A percentile compares a stretch with the other conserved stretches of the same genome.
Evolutionary conservation across 345 rosid species (phyloP).

Genomic region (Ricinus communis): DNA sequence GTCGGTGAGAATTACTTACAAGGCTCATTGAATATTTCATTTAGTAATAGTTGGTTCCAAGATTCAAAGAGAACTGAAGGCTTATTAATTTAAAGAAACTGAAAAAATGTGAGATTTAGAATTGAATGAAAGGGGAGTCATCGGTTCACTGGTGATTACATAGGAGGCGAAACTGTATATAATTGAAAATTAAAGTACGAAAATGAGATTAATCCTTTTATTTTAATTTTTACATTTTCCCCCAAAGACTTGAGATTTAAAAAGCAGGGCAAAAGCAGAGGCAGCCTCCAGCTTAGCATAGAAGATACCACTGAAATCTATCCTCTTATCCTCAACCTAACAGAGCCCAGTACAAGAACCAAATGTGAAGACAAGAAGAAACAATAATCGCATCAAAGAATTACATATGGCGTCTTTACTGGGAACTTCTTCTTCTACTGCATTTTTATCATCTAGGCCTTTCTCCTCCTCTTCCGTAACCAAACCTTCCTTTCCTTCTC

Average conservation of each 20-base stretch:
- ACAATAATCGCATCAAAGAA: background rate
- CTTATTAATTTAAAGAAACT: no score
- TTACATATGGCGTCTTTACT: slow-evolving; percentile 67
- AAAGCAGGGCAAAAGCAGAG: background rate
- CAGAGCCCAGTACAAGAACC: slow-evolving; percentile 28
- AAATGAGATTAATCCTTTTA: background rate
- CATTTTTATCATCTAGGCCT: slow-evolving; percentile 54
- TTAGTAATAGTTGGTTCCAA: no score
- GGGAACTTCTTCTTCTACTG: slow-evolving; percentile 56
- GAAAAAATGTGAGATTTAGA: no score
- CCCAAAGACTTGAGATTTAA: background rate
- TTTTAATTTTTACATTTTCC: background rate
- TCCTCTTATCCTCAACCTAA: slow-evolving; percentile 60
- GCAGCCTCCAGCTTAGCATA: background rate
- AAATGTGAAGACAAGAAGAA: background rate
- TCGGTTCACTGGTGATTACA: no score
- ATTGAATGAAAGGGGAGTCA: no score
- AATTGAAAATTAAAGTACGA: background rate
- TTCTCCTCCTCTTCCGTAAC: slow-evolving; percentile 43
- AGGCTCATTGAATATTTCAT: no score
- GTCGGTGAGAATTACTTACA: no score
- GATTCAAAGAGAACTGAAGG: no score
- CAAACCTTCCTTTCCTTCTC: slow-evolving; percentile 38
- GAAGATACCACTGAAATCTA: slow-evolving; percentile 29
- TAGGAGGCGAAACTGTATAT: background rate